A percentile compares a stretch with the other conserved stretches of the same genome.
Conservation (phyloP, 495 filamentous ascomycete species). For the Xylaria castorea region DNA sequence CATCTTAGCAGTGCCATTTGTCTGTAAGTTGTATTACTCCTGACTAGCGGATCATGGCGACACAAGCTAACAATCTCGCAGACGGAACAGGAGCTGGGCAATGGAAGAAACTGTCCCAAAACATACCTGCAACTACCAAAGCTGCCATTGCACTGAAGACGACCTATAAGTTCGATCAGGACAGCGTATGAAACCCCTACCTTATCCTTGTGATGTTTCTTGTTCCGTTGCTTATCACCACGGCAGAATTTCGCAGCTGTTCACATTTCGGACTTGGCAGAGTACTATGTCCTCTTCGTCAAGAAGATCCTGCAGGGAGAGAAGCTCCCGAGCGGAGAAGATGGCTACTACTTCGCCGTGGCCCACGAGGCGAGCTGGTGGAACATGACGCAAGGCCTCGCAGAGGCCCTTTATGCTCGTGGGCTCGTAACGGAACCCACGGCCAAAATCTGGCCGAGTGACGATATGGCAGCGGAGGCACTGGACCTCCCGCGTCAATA, state of each 20-base stretch:
- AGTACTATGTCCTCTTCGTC: constrained; percentile 42
- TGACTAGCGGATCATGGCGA: neutral
- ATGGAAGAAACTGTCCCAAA: constrained; percentile 48
- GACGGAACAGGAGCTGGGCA: constrained; percentile 47
- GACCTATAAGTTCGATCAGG: constrained; percentile 46
- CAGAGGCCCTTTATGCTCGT: constrained; percentile 41
- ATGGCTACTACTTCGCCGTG: constrained; percentile 49
- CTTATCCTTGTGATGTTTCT: neutral
- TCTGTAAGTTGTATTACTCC: constrained; percentile 39
- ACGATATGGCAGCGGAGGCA: constrained; percentile 43
- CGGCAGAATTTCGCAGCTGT: constrained; percentile 12
- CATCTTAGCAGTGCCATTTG: constrained; percentile 40
- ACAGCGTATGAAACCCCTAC: constrained; percentile 38
- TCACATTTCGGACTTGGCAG: constrained; percentile 47
- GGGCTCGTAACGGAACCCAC: constrained; percentile 44
- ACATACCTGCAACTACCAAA: constrained; percentile 42
- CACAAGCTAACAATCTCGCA: constrained; percentile 34
- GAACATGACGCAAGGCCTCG: constrained; percentile 44
- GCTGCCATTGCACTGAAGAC: constrained; percentile 43
- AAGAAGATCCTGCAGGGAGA: constrained; percentile 45
- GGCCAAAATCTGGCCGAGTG: constrained; percentile 44
- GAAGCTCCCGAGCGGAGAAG: constrained; percentile 42
- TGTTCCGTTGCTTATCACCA: neutral
- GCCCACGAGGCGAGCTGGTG: constrained; percentile 45
- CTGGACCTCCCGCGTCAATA: constrained; percentile 37